Conservation (phyloP, 164 flowering plant genomes). For the Platanus orientalis region DNA sequence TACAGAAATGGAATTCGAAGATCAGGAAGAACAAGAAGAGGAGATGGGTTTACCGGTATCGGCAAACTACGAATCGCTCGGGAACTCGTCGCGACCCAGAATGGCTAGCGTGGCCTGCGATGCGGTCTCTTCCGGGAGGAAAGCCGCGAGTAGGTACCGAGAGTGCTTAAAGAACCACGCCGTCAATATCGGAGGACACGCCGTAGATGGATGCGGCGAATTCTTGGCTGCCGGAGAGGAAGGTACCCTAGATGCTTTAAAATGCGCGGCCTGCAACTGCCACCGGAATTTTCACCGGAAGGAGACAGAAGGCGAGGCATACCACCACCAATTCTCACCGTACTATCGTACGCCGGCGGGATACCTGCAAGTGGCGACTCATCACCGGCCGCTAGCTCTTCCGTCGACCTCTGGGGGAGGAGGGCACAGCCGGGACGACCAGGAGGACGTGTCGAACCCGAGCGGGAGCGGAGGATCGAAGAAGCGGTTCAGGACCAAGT, state of each 20-base stretch:
- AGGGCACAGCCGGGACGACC: constrained; percentile 34
- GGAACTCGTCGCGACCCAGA: too few relatives aligned
- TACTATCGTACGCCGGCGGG: constrained; percentile 48
- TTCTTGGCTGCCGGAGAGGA: constrained; percentile 76
- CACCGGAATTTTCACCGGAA: constrained; percentile 85
- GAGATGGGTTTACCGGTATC: too few relatives aligned
- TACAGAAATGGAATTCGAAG: too few relatives aligned
- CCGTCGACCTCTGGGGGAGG: constrained; percentile 37
- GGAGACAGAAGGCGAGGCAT: constrained; percentile 34
- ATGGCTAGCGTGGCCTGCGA: too few relatives aligned
- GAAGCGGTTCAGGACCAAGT: constrained; percentile 65
- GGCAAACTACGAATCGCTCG: too few relatives aligned
- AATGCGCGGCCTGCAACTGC: constrained; percentile 77
- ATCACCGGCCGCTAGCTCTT: constrained; percentile 32
- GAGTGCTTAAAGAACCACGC: constrained; percentile 86
- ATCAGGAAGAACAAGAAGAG: too few relatives aligned
- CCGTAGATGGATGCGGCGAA: constrained; percentile 80
- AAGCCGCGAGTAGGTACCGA: constrained; percentile 2
- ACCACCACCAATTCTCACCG: constrained; percentile 26
- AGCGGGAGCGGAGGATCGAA: constrained; percentile 41
- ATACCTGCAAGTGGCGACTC: constrained; percentile 38
- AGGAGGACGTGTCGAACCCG: constrained; percentile 52
- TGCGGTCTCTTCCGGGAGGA: too few relatives aligned
- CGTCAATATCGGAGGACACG: constrained; percentile 61
- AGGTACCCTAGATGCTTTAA: constrained; percentile 61